These are phyloP conservation scores for Pseudogymnoascus sp. DNA, from an alignment of 2,329 filamentous ascomycete species.

Conservation along the genomic window DNA sequence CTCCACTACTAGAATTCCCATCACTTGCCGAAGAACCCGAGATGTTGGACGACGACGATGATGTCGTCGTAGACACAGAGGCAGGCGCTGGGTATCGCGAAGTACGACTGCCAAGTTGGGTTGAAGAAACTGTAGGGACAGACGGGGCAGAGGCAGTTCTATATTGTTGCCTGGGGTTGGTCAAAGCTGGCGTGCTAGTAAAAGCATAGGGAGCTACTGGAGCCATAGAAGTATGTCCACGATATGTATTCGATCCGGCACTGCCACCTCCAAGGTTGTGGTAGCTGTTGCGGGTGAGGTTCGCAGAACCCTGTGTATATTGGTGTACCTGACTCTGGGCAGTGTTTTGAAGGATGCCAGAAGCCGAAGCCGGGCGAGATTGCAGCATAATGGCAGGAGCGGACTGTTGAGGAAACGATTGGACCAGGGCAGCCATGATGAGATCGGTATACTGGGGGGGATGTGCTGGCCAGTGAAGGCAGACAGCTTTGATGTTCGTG, in stretches of 20 bases:
- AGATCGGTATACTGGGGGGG: constrained; percentile 16
- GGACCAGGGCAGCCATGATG: constrained; percentile 78
- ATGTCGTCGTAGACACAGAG: constrained; percentile 39
- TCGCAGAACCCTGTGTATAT: constrained; percentile 36
- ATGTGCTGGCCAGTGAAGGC: constrained; percentile 1
- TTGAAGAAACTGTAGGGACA: constrained; percentile 32
- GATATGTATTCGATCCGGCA: constrained; percentile 41
- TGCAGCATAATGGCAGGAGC: constrained; percentile 68
- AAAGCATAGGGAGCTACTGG: constrained; percentile 72
- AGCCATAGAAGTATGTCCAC: constrained; percentile 38
- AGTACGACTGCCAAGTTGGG: constrained; percentile 27
- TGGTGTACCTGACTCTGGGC: constrained; percentile 31
- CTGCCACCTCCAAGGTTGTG: constrained; percentile 43
- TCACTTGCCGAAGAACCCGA: constrained; percentile 19
- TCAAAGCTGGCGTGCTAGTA: constrained; percentile 58
- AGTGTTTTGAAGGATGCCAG: constrained; percentile 37
- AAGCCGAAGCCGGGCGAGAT: constrained; percentile 57
- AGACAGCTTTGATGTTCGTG: neutral
- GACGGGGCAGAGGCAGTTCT: constrained; percentile 45
- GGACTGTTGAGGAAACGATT: constrained; percentile 69
- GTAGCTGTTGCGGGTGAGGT: constrained; percentile 41
- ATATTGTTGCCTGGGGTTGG: constrained; percentile 47
- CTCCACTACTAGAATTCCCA: neutral
- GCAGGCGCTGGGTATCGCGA: constrained; percentile 41
- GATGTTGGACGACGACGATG: constrained; percentile 28